These are phyloP conservation scores for Kazachstania africana DNA, from an alignment of 805 yeast genomes.

Conservation along the genomic window DNA sequence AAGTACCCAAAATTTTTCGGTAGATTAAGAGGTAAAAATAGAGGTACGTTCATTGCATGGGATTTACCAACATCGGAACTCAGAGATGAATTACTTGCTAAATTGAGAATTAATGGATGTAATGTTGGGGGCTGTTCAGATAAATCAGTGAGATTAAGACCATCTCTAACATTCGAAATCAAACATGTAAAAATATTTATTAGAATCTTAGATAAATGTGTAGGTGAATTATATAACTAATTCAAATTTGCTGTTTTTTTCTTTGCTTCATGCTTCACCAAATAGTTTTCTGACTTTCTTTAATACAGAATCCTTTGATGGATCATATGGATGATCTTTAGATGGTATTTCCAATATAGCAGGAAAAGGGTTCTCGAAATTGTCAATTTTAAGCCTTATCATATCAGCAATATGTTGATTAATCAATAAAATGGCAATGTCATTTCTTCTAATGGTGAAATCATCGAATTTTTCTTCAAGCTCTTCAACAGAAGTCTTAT, in stretches of 20 bases:
- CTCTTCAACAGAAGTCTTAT: constrained; percentile 66
- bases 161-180: constrained; percentile 48
- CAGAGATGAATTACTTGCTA: constrained; percentile 37
- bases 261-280: constrained; percentile 53
- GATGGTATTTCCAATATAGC: constrained; percentile 95
- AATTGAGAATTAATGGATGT: constrained; percentile 41
- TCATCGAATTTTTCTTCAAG: constrained; percentile 62
- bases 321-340: constrained; percentile 97
- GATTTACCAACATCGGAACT: constrained; percentile 33
- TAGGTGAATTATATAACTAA: background rate
- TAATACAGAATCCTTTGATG: constrained; percentile 92
- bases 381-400: constrained; percentile 73
- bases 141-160: constrained; percentile 48
- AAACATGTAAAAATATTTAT: constrained; percentile 50
- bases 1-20: constrained; percentile 32
- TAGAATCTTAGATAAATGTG: constrained; percentile 28
- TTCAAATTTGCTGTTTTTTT: background rate
- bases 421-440: constrained; percentile 84
- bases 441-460: constrained; percentile 67
- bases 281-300: constrained; percentile 89
- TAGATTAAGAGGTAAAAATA: constrained; percentile 50
- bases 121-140: constrained; percentile 64
- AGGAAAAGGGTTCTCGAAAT: constrained; percentile 84
- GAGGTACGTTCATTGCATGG: constrained; percentile 60
- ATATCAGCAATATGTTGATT: constrained; percentile 92